Base-by-base conservation (phyloP, 768 basidiomycete genomes). In the Collybiopsis luxurians region DNA sequence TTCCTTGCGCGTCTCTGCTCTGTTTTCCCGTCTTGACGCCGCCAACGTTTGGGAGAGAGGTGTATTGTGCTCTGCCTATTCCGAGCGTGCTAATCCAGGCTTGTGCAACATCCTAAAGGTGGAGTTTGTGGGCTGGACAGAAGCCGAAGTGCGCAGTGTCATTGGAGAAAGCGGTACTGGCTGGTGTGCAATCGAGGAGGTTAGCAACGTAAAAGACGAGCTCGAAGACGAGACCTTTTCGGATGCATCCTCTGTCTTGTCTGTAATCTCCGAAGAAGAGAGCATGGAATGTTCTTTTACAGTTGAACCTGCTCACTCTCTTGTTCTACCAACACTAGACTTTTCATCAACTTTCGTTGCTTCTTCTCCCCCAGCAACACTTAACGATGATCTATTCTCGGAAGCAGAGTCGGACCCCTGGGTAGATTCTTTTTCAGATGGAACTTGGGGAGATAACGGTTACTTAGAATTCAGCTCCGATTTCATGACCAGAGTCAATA, bases 271-370 rank as follows among this genome's bases (percentile, higher is more conserved):
- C 19, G 63, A 60, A 48, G 61, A 49, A 21, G 36, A 43, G 11
- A 24, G 38, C 26, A 26, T 30, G 15, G 38, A 9, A 19, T 49
- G 26, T 24, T 23, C 31, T 27, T 17, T 34, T 15, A 10, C 34
- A 10, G 23, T 38, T 7, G 56, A 57, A 27, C 56, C 56, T 11
- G 43, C 52, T 12, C 42, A 54, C 19, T 89, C 89, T 2, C 81
- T 95, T 57, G 70, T 93, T 11, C 72, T 92, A n/a, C 90, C 91
- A 4, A 88, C 83, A 1, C 77, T 92, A 52, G 89, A 91, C 66
- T 80, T 89, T 60, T 87, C 88, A 0, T 79, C 84, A 4, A 70
- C 76, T 7, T 80, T 79, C 66, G 56, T 70, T 40, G 67, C 60
- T 10, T 5, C 31, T 7, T 27, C 53, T 4, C 24, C 31, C 30